These are phyloP conservation scores for Candida ascalaphidarum DNA, from an alignment of 805 yeast species.

Conservation along the genomic window DNA sequence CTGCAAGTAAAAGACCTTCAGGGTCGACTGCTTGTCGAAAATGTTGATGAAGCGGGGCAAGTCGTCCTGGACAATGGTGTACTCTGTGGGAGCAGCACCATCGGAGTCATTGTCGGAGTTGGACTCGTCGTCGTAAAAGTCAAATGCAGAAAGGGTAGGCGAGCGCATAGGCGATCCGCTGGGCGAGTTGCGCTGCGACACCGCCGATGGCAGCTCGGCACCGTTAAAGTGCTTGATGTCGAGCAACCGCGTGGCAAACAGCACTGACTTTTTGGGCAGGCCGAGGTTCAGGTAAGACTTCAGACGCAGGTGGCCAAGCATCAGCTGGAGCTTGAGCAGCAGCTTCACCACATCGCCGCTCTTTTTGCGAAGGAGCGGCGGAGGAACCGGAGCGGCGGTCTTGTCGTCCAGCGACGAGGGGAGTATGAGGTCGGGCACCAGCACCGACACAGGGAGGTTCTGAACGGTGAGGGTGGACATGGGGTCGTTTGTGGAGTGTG, in stretches of 20 bases:
- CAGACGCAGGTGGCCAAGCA: constrained; percentile 11
- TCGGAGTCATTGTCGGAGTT: constrained; percentile 11
- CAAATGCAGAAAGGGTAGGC: constrained; percentile 11
- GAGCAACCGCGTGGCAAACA: constrained; percentile 54
- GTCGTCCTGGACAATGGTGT: constrained; percentile 6
- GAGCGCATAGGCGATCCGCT: constrained; percentile 41
- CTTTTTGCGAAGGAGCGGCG: constrained; percentile 7
- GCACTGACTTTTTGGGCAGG: constrained; percentile 38
- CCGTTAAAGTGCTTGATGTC: constrained; percentile 60
- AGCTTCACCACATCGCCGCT: constrained; percentile 16
- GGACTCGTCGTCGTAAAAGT: constrained; percentile 7
- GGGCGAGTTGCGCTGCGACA: constrained; percentile 44
- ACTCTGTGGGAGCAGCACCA: constrained; percentile 2
- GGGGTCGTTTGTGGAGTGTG: no score
- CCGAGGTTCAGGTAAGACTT: constrained; percentile 18
- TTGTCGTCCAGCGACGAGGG: background rate
- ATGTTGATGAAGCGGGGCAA: constrained; percentile 9
- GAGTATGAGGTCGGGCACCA: no score
- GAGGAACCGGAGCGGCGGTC: background rate
- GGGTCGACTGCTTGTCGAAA: constrained; percentile 7
- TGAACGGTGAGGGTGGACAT: background rate
- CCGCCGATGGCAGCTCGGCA: constrained; percentile 51
- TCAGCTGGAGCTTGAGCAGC: constrained; percentile 13
- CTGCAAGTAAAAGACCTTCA: constrained; percentile 25
- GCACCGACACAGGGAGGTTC: constrained; percentile 1